phyloP scores from a whole-genome alignment of 352 stramenopile species.

The Globisporangium canariense region DNA sequence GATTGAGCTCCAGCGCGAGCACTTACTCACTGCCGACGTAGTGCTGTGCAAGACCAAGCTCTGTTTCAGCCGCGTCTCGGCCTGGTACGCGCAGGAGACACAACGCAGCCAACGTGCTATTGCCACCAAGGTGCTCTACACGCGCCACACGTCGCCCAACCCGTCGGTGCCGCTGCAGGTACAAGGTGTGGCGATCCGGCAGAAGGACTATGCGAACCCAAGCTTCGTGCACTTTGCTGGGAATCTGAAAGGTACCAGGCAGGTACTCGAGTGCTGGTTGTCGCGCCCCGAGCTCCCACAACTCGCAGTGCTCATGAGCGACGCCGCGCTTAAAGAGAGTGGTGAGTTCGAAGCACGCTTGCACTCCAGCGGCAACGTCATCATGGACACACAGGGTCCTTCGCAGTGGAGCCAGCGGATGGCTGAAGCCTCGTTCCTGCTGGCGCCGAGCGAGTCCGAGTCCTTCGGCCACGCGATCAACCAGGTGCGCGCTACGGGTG shows the following conservation, averaged over 20 bases:
- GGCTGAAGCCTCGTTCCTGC: constrained; percentile 39
- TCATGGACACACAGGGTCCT: constrained; percentile 24
- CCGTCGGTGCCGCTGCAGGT: constrained; percentile 21
- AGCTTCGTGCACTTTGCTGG: constrained; percentile 55
- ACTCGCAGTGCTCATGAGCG: constrained; percentile 35
- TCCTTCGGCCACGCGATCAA: constrained; percentile 71
- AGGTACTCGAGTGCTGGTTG: constrained; percentile 57
- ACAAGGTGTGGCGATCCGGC: constrained; percentile 16
- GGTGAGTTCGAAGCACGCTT: constrained; percentile 22
- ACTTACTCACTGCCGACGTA: constrained; percentile 50
- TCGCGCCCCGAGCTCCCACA: constrained; percentile 34
- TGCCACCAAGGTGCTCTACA: constrained; percentile 39
- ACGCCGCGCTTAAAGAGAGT: constrained; percentile 13
- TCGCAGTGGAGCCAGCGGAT: constrained; percentile 38
- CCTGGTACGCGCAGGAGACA: constrained; percentile 45
- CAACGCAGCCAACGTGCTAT: constrained; percentile 25
- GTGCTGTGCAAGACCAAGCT: constrained; percentile 61
- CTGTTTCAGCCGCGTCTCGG: constrained; percentile 35
- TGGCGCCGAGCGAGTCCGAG: constrained; percentile 53
- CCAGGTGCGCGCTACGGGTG: constrained; percentile 42
- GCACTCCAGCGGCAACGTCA: constrained; percentile 21
- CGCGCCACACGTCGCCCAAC: constrained; percentile 47
- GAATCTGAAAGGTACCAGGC: constrained; percentile 40
- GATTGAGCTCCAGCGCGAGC: constrained; percentile 35
- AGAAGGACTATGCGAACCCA: constrained; percentile 37